phyloP scores from a whole-genome alignment of 2,329 filamentous ascomycete genomes.

The Cyphellophora attinorum region DNA sequence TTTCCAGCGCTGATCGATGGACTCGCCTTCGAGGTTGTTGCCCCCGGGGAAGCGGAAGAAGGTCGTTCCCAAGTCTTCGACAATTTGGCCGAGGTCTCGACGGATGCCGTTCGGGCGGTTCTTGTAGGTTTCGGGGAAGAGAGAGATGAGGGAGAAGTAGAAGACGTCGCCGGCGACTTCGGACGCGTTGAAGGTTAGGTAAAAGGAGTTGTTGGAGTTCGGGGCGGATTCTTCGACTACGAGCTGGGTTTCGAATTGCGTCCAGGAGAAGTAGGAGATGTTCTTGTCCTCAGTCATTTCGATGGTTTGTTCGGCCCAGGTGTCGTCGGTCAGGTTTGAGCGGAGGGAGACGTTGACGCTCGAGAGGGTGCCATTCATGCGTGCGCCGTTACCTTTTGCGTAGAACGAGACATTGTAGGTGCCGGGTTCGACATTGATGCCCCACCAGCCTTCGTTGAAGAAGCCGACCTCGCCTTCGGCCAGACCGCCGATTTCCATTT shows the following conservation, averaged over 20 bases:
- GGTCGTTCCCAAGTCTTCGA: slow-evolving; percentile 31
- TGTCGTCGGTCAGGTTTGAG: slow-evolving; percentile 30
- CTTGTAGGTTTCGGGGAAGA: slow-evolving; percentile 48
- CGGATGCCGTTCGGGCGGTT: slow-evolving; percentile 41
- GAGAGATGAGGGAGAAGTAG: slow-evolving; percentile 43
- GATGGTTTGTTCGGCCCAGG: slow-evolving; percentile 28
- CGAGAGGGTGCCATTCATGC: slow-evolving; percentile 25
- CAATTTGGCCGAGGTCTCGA: slow-evolving; percentile 39
- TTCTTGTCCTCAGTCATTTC: slow-evolving; percentile 11
- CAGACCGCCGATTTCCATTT: slow-evolving; percentile 26
- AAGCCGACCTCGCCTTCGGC: slow-evolving; percentile 36
- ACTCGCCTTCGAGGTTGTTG: slow-evolving; percentile 39
- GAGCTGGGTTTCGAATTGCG: slow-evolving; percentile 26
- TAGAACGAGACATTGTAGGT: slow-evolving; percentile 44
- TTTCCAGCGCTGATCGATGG: slow-evolving; percentile 31
- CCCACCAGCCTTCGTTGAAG: slow-evolving; percentile 41
- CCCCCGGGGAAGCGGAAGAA: slow-evolving; percentile 44
- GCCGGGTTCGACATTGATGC: slow-evolving; percentile 39
- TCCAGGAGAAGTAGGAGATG: slow-evolving; percentile 21
- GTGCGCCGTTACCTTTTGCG: slow-evolving; percentile 26
- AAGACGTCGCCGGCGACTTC: slow-evolving; percentile 29
- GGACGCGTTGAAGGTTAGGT: slow-evolving; percentile 39
- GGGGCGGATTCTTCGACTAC: slow-evolving; percentile 31
- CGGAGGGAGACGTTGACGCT: slow-evolving; percentile 31
- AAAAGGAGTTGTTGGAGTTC: slow-evolving; percentile 40